Conservation (phyloP, 2,329 filamentous ascomycete species). For the Calonectria leucothoes region DNA sequence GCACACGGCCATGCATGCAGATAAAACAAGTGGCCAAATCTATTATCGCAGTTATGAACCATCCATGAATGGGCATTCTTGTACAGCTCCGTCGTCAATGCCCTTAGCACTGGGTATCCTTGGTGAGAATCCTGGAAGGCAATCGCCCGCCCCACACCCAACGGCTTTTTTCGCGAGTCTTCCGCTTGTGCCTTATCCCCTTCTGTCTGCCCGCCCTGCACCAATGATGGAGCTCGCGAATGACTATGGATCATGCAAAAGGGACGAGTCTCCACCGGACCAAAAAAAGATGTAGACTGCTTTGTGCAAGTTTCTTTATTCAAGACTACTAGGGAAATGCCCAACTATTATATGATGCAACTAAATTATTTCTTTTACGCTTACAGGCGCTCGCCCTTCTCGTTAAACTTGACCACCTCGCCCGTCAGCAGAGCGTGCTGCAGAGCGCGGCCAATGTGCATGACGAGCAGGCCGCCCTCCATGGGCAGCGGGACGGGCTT, state of each 20-base stretch:
- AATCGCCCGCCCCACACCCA: background rate
- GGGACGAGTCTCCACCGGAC: background rate
- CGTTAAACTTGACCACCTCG: slow-evolving; percentile 69
- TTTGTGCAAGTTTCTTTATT: background rate
- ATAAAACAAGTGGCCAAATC: background rate
- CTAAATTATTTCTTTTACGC: background rate
- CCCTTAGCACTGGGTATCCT: background rate
- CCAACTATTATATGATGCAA: background rate
- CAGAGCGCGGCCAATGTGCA: slow-evolving; percentile 70
- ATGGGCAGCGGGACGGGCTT: slow-evolving; percentile 58
- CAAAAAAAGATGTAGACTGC: background rate
- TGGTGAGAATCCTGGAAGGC: background rate
- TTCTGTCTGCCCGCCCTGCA: background rate
- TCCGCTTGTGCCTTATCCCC: background rate
- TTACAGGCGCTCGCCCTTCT: slow-evolving; percentile 15
- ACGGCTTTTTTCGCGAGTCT: background rate
- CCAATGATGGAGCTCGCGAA: background rate
- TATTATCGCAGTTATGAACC: background rate
- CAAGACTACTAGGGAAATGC: background rate
- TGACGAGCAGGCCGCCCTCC: slow-evolving; percentile 67
- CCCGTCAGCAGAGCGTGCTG: slow-evolving; percentile 67
- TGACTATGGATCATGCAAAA: background rate
- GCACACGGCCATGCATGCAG: background rate
- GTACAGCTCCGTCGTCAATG: background rate
- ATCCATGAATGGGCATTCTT: too few relatives aligned